Percentiles rank a stretch among this genome's conserved stretches.
Evolutionary conservation across 1,284 basidiomycete genomes (phyloP).

Genomic region (Melampsora americana): DNA sequence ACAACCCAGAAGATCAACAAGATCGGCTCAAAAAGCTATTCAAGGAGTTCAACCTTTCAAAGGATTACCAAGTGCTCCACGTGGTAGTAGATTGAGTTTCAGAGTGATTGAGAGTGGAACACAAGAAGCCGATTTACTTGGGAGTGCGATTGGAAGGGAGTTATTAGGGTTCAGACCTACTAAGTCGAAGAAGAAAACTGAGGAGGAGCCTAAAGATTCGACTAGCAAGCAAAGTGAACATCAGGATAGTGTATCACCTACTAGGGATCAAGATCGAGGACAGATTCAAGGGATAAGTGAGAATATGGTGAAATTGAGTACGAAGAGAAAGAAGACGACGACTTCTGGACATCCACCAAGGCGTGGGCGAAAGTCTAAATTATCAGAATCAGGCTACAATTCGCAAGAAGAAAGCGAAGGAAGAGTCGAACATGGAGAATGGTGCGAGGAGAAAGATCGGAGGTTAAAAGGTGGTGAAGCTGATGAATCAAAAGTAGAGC

Average conservation of each 20-base stretch:
- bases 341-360: no score
- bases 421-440: no score
- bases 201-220: neutral
- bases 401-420: no score
- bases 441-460: no score
- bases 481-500: no score
- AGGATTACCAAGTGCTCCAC: slow-evolving; percentile 20
- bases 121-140: slow-evolving; percentile 13
- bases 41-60: slow-evolving; percentile 15
- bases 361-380: no score
- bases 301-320: no score
- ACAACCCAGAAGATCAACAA: neutral
- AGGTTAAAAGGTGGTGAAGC: no score
- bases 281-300: no score
- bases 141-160: slow-evolving; percentile 29
- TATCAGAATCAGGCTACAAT: no score
- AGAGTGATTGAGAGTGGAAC: slow-evolving; percentile 16
- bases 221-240: neutral
- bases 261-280: no score
- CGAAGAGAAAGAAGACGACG: no score
- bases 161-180: slow-evolving; percentile 34
- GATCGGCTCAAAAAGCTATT: slow-evolving; percentile 17
- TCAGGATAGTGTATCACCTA: neutral
- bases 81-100: slow-evolving; percentile 27
- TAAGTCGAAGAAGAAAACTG: slow-evolving; percentile 12